These are phyloP conservation scores for Periconia sp. DNA, from an alignment of 2,329 filamentous ascomycete species.

Conservation along the genomic window DNA sequence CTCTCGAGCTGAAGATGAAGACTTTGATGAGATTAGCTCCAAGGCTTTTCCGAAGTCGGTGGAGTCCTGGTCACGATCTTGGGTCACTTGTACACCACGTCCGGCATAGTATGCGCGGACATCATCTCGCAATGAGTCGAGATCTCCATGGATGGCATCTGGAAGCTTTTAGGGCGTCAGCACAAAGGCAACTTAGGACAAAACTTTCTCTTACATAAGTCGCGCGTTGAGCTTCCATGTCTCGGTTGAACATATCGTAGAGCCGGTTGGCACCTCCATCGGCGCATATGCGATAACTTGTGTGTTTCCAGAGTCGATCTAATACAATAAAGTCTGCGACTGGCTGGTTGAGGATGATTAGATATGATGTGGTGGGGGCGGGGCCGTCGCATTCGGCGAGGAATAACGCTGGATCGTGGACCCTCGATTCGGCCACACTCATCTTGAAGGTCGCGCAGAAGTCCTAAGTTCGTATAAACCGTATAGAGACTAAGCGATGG, in stretches of 20 bases:
- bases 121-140: constrained; percentile 77
- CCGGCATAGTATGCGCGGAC: constrained; percentile 71
- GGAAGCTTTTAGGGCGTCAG: constrained; percentile 40
- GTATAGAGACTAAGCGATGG: too few relatives aligned
- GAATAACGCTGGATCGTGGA: constrained; percentile 34
- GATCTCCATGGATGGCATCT: constrained; percentile 81
- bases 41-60: constrained; percentile 89
- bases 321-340: constrained; percentile 57
- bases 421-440: constrained; percentile 17
- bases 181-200: constrained; percentile 13
- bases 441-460: constrained; percentile 11
- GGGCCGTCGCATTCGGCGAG: constrained; percentile 20
- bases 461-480: too few relatives aligned
- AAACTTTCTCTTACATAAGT: constrained; percentile 36
- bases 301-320: constrained; percentile 56
- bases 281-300: constrained; percentile 75
- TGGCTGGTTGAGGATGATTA: constrained; percentile 55
- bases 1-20: constrained; percentile 50
- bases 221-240: constrained; percentile 23
- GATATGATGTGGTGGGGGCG: constrained; percentile 31
- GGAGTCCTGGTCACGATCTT: constrained; percentile 80
- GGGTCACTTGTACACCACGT: constrained; percentile 66
- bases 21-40: constrained; percentile 62
- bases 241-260: constrained; percentile 54
- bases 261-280: constrained; percentile 91